Evolutionary conservation across 2,329 filamentous ascomycete genomes (phyloP), one percentile per base, ranked within the genome.

Genomic region (Biscogniauxia mediterranea): DNA sequence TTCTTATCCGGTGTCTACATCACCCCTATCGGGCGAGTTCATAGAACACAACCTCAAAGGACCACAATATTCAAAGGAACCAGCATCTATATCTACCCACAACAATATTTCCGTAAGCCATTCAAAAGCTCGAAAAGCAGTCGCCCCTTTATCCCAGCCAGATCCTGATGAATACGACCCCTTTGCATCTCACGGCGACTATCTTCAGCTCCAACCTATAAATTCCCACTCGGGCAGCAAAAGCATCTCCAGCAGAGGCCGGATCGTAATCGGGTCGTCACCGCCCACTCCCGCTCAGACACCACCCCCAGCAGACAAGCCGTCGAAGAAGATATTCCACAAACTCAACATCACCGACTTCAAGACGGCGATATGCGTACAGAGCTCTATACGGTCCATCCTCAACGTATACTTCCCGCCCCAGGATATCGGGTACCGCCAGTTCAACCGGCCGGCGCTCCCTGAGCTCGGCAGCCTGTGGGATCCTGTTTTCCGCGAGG

Each of bases 311-410:
- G 69, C 70, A 3, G 57, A 61, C 5, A 61, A 58, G 17, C 63
- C 68, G 50, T n/a, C 55, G 6, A 72, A 75, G 21, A 75, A 75
- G 32, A 78, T 73, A 58, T 80, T 86, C 52, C 77, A 80, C 61
- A 78, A 80, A 6, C 78, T 87, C 57, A 69, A 73, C 11, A 74
- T 78, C 1, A 70, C 70, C 2, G 68, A 72, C 19, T 75, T 75
- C 23, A 77, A 80, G 59, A 84, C 81, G 2, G 80, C 83, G 0
- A 78, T 87, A 3, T 76, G 77, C 0, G 74, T 85, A 5, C 86
- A 89, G 64, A 87, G 88, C 67, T 79, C 80, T 0, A 72, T 89
- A 17, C 80, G 86, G 2, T 79, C 79, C 17, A 71, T 86, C 3
- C 76, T 89, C 0, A 80, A 77, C 54, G 71, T 74, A 1, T 79